These are phyloP conservation scores for Phytophthora hybrid DNA, from an alignment of 352 stramenopile genomes.

Conservation along the genomic window DNA sequence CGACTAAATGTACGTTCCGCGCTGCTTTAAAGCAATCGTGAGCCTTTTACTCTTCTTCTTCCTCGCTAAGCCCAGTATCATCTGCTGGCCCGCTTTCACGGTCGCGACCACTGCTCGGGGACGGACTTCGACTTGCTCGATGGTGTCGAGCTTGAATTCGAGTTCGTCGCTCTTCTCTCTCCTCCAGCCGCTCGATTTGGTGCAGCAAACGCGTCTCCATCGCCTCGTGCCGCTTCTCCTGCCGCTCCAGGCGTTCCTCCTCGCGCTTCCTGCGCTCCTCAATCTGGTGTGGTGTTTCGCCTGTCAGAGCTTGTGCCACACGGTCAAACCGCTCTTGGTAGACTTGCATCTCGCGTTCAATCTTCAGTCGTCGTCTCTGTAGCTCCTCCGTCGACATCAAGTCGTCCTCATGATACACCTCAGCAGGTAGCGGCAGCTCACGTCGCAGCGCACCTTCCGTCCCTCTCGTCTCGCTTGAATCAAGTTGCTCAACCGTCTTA, in stretches of 20 bases:
- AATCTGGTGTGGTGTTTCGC: constrained; percentile 73
- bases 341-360: constrained; percentile 50
- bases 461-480: neutral
- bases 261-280: constrained; percentile 60
- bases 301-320: constrained; percentile 67
- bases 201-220: constrained; percentile 61
- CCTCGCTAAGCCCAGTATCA: neutral
- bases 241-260: constrained; percentile 53
- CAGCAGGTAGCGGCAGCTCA: neutral
- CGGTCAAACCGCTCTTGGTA: constrained; percentile 65
- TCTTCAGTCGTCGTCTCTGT: constrained; percentile 37
- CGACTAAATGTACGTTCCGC: neutral
- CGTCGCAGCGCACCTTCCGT: neutral
- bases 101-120: constrained; percentile 20
- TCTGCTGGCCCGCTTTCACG: neutral
- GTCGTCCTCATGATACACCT: constrained; percentile 7
- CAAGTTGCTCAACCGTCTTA: neutral
- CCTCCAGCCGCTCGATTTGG: constrained; percentile 55
- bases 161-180: constrained; percentile 52
- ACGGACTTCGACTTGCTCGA: constrained; percentile 52
- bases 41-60: neutral
- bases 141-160: constrained; percentile 39
- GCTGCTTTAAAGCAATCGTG: neutral
- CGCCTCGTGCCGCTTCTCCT: constrained; percentile 53
- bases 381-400: constrained; percentile 31